Percentiles rank a stretch among this genome's conserved stretches.
These are phyloP conservation scores for Vigna hirtella DNA, from an alignment of 306 rosid genomes.

Conservation along the genomic window DNA sequence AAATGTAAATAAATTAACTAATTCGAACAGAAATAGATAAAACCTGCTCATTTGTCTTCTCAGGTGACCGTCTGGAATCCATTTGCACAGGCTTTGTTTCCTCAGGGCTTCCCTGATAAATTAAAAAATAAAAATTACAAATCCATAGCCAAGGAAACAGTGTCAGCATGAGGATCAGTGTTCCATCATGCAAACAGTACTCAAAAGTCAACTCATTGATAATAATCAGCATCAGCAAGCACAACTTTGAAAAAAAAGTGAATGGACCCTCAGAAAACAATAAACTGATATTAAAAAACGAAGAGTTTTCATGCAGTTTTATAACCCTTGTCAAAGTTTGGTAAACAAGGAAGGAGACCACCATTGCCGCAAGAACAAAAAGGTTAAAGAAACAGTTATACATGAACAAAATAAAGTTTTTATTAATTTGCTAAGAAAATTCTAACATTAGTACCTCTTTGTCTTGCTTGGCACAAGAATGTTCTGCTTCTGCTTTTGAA, in stretches of 20 bases:
- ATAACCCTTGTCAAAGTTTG: slow-evolving; percentile 3
- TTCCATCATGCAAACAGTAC: slow-evolving; percentile 30
- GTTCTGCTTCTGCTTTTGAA: slow-evolving; percentile 55
- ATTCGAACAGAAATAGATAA: neutral
- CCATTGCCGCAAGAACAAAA: slow-evolving; percentile 13
- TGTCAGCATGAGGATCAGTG: slow-evolving; percentile 11
- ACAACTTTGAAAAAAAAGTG: neutral
- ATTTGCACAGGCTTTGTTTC: slow-evolving; percentile 57
- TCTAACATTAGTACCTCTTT: slow-evolving; percentile 46
- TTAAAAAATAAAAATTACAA: slow-evolving; percentile 2
- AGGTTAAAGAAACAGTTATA: neutral
- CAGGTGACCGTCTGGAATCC: slow-evolving; percentile 49
- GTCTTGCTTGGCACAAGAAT: slow-evolving; percentile 45
- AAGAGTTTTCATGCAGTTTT: slow-evolving; percentile 1
- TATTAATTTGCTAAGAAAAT: slow-evolving; percentile 16
- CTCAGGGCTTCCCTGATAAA: slow-evolving; percentile 56
- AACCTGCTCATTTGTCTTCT: slow-evolving; percentile 60
- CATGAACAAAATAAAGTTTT: slow-evolving; percentile 12
- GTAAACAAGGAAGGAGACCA: slow-evolving; percentile 19
- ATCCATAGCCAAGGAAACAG: slow-evolving; percentile 15
- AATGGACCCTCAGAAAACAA: neutral
- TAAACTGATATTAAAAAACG: neutral
- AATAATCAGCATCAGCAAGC: slow-evolving; percentile 22
- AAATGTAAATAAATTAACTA: neutral
- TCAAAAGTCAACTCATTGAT: neutral